Conservation (phyloP, 1,284 basidiomycete species). For the Cryptococcus amylolentus region DNA sequence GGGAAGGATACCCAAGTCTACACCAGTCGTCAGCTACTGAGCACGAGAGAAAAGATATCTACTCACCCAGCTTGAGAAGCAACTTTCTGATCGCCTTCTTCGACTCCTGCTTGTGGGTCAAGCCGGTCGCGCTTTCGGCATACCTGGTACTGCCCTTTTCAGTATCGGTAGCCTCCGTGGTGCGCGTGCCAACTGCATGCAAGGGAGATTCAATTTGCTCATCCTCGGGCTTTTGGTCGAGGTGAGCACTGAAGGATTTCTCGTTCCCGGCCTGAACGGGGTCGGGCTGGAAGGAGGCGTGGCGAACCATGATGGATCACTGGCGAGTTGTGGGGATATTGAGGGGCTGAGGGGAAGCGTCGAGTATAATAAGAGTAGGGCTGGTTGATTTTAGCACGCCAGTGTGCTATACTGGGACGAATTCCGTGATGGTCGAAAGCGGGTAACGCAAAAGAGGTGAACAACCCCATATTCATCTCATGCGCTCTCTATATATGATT, state of each 20-base stretch:
- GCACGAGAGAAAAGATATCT: background rate
- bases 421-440: too few species aligned
- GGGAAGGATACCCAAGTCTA: background rate
- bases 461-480: too few species aligned
- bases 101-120: conserved; percentile 24
- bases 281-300: background rate
- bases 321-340: too few species aligned
- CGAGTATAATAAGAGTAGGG: too few species aligned
- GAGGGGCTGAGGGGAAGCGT: too few species aligned
- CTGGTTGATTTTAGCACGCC: too few species aligned
- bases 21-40: background rate
- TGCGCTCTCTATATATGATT: too few species aligned
- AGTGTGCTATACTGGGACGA: too few species aligned
- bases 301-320: background rate
- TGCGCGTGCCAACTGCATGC: background rate
- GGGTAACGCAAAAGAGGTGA: too few species aligned
- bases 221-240: background rate
- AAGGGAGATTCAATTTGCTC: background rate
- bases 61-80: background rate
- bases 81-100: conserved; percentile 15
- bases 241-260: background rate
- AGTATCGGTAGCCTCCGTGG: background rate
- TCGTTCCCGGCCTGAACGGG: background rate
- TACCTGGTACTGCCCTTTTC: conserved; percentile 18
- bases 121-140: conserved; percentile 30